A percentile compares a stretch with the other conserved stretches of the same genome.
Evolutionary conservation across 169 alveolate genomes (phyloP).

Genomic region (Cryptosporidium parvum): DNA sequence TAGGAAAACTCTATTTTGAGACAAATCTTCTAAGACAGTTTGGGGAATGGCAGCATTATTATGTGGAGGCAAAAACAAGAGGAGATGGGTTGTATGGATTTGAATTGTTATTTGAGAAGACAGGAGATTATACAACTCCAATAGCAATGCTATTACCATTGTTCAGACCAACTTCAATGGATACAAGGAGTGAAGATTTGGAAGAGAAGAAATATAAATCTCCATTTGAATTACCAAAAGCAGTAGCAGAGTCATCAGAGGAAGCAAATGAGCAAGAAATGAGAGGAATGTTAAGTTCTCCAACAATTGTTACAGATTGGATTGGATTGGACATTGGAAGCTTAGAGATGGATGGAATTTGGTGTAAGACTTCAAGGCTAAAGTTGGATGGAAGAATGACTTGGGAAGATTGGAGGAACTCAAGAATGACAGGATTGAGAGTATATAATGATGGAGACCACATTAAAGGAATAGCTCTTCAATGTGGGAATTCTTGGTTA

Average conservation of each 20-base stretch:
- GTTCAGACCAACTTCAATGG: constrained; percentile 20
- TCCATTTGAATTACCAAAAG: constrained; percentile 58
- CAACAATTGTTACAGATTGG: constrained; percentile 71
- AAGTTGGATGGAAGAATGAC: constrained; percentile 68
- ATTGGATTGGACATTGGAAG: constrained; percentile 56
- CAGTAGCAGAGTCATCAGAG: constrained; percentile 9
- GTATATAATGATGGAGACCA: constrained; percentile 63
- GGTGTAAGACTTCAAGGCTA: constrained; percentile 74
- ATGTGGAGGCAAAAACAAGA: constrained; percentile 57
- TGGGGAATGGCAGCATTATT: constrained; percentile 76
- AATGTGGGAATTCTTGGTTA: constrained; percentile 69
- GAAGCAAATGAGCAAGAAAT: constrained; percentile 30
- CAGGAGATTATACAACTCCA: constrained; percentile 69
- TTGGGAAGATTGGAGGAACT: constrained; percentile 75
- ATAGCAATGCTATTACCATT: constrained; percentile 66
- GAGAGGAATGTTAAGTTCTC: constrained; percentile 31
- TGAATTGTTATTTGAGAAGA: constrained; percentile 69
- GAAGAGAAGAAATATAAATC: constrained; percentile 14
- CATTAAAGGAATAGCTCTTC: constrained; percentile 60
- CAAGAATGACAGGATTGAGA: constrained; percentile 60
- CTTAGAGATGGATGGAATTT: constrained; percentile 64
- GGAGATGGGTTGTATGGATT: constrained; percentile 62
- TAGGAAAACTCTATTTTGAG: constrained; percentile 63
- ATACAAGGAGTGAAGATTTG: neutral
- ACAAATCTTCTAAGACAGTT: constrained; percentile 64